A percentile compares a stretch with the other conserved stretches of the same genome.
Conservation (phyloP, 1,284 basidiomycete species). For the Peniophora sp. region DNA sequence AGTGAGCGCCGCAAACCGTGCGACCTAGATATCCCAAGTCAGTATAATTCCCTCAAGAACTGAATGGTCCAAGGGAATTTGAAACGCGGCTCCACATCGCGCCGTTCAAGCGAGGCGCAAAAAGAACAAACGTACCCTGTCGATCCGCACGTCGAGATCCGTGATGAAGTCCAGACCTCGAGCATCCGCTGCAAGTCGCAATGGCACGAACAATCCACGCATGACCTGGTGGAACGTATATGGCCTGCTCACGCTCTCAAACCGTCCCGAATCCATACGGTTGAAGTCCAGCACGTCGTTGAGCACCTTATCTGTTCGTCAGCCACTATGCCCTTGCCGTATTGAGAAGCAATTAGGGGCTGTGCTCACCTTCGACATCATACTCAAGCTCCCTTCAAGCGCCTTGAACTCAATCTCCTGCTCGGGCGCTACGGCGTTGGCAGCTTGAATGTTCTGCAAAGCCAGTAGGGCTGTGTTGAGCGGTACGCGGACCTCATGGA, state of each 20-base stretch:
- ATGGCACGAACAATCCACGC: conserved; percentile 70
- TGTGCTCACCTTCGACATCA: conserved; percentile 94
- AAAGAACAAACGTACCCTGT: conserved; percentile 58
- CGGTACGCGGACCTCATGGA: conserved; percentile 67
- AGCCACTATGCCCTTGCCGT: background rate
- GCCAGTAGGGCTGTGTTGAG: conserved; percentile 87
- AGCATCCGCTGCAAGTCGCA: conserved; percentile 69
- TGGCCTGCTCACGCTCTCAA: conserved; percentile 68
- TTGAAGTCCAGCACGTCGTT: conserved; percentile 18
- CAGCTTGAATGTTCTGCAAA: conserved; percentile 84
- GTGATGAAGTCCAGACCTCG: conserved; percentile 62
- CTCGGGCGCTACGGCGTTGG: conserved; percentile 50
- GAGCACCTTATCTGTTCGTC: background rate
- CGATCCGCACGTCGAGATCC: conserved; percentile 68
- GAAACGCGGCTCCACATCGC: conserved; percentile 3
- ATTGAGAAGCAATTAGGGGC: conserved; percentile 67
- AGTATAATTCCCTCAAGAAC: too few species aligned
- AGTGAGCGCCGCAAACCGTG: conserved; percentile 48
- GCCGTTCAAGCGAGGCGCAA: too few species aligned
- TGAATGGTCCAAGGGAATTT: too few species aligned
- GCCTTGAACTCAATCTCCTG: conserved; percentile 78
- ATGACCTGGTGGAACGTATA: conserved; percentile 83
- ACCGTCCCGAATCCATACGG: conserved; percentile 75
- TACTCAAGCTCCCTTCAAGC: conserved; percentile 73
- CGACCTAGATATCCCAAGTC: conserved; percentile 26